Conservation (phyloP, 371 early-diverging fungal genomes). For the Conidiobolus incongruus region DNA sequence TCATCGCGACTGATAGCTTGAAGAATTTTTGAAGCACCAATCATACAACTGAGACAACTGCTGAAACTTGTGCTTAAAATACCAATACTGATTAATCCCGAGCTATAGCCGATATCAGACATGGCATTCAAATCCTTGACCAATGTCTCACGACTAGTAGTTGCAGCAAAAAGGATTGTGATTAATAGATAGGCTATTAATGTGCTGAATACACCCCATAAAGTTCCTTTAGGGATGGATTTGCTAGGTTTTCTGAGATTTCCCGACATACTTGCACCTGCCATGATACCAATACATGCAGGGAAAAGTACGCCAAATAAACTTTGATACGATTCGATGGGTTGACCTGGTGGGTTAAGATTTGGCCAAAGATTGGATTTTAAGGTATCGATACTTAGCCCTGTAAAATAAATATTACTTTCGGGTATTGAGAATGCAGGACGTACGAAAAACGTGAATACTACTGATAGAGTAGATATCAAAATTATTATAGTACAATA, state of each 20-base stretch:
- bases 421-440: constrained; percentile 18
- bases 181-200: constrained; percentile 20
- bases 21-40: constrained; percentile 28
- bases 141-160: constrained; percentile 22
- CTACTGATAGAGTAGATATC: constrained; percentile 18
- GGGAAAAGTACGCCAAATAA: constrained; percentile 37
- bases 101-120: constrained; percentile 16
- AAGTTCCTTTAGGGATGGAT: constrained; percentile 34
- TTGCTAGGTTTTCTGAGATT: constrained; percentile 27
- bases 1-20: constrained; percentile 31
- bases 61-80: constrained; percentile 27
- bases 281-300: constrained; percentile 34
- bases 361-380: constrained; percentile 28
- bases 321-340: constrained; percentile 13
- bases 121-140: constrained; percentile 23
- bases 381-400: constrained; percentile 20
- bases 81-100: constrained; percentile 20
- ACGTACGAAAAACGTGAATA: constrained; percentile 21
- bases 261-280: constrained; percentile 41
- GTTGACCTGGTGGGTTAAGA: constrained; percentile 12
- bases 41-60: constrained; percentile 22
- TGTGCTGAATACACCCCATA: constrained; percentile 24
- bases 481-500: constrained; percentile 18
- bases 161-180: constrained; percentile 21
- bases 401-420: constrained; percentile 20